Percentiles rank a stretch among this genome's conserved stretches.
These are phyloP conservation scores for Aspergillus fijiensis DNA, from an alignment of 2,329 filamentous ascomycete species.

Conservation along the genomic window DNA sequence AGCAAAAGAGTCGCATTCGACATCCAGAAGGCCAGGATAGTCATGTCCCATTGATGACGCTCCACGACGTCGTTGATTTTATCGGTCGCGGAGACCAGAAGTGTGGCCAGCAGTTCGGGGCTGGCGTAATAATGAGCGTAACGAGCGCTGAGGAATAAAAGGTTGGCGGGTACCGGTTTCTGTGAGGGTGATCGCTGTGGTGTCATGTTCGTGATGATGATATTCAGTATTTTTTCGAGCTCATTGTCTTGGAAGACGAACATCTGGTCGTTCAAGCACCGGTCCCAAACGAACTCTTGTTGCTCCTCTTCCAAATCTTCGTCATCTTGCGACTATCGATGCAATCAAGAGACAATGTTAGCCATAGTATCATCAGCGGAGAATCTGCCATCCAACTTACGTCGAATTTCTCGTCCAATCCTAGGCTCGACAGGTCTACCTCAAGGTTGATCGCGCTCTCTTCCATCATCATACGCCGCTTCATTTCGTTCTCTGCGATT, in stretches of 20 bases:
- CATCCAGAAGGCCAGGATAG: conserved; percentile 97
- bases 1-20: conserved; percentile 94
- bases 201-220: conserved; percentile 97
- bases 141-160: conserved; percentile 90
- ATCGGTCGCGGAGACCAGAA: conserved; percentile 84
- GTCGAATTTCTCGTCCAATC: conserved; percentile 93
- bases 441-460: conserved; percentile 96
- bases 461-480: conserved; percentile 93
- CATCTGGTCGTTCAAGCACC: conserved; percentile 97
- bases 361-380: background rate
- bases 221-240: conserved; percentile 85
- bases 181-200: conserved; percentile 94
- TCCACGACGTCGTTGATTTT: conserved; percentile 98
- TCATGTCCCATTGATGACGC: conserved; percentile 98
- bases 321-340: conserved; percentile 62
- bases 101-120: conserved; percentile 73
- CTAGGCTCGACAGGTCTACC: conserved; percentile 91
- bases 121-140: conserved; percentile 97
- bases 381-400: conserved; percentile 48
- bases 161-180: conserved; percentile 95
- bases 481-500: conserved; percentile 93
- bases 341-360: background rate
- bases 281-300: conserved; percentile 93
- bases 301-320: conserved; percentile 85
- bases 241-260: conserved; percentile 98